Percentiles rank a stretch among this genome's conserved stretches.
These are phyloP conservation scores for Wickerhamiella sorbophila DNA, from an alignment of 805 yeast genomes.

Conservation along the genomic window DNA sequence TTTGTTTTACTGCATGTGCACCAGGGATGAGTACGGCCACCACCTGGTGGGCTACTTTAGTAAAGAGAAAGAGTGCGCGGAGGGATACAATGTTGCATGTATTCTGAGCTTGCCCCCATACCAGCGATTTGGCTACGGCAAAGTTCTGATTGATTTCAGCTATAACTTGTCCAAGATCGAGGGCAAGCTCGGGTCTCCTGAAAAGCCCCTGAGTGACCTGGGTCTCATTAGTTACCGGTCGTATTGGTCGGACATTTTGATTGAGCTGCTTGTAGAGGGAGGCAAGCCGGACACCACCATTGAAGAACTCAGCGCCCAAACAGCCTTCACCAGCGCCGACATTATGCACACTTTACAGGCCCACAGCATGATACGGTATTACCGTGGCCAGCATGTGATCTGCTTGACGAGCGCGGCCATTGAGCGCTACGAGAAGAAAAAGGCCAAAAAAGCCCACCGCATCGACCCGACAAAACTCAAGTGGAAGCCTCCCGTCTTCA, in stretches of 20 bases:
- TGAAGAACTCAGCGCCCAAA: conserved; percentile 73
- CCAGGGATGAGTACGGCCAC: conserved; percentile 78
- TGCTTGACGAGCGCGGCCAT: conserved; percentile 72
- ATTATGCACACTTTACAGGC: conserved; percentile 88
- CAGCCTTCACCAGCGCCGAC: conserved; percentile 95
- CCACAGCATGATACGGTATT: conserved; percentile 74
- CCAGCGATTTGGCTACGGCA: conserved; percentile 90
- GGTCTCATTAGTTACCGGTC: conserved; percentile 91
- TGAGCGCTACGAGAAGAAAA: conserved; percentile 55
- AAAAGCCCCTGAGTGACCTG: conserved; percentile 88
- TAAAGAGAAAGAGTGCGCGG: conserved; percentile 92
- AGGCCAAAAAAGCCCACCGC: conserved; percentile 58
- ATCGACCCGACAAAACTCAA: conserved; percentile 56
- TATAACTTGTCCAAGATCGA: conserved; percentile 82
- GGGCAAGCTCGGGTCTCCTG: conserved; percentile 89
- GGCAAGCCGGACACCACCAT: conserved; percentile 56
- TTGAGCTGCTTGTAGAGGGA: conserved; percentile 54
- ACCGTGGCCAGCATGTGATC: conserved; percentile 89
- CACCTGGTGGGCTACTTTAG: conserved; percentile 95
- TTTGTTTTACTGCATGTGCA: conserved; percentile 88
- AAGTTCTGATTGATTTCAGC: conserved; percentile 80
- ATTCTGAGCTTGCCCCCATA: conserved; percentile 91
- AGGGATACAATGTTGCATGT: conserved; percentile 92
- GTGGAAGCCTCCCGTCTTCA: conserved; percentile 92
- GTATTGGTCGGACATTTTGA: conserved; percentile 86